Conservation (phyloP, 352 stramenopile species). For the Pythium pyrilobum region DNA sequence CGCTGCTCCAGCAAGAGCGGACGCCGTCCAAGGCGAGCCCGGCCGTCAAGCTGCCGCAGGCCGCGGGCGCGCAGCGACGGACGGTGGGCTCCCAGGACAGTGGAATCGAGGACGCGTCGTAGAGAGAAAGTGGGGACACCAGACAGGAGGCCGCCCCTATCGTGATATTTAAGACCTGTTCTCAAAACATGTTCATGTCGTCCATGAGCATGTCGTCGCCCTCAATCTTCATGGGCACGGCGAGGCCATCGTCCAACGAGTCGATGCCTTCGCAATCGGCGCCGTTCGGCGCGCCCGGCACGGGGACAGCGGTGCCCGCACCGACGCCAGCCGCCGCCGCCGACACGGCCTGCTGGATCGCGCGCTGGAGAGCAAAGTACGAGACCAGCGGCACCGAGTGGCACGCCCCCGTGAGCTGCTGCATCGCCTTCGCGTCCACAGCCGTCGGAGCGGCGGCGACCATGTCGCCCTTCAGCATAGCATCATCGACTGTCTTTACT, state of each 20-base stretch:
- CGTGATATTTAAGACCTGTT: slow-evolving; percentile 8
- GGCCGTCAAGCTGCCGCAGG: slow-evolving; percentile 41
- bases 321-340: slow-evolving; percentile 2
- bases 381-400: slow-evolving; percentile 76
- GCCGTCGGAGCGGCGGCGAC: slow-evolving; percentile 16
- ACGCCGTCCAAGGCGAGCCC: slow-evolving; percentile 32
- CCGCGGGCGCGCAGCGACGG: slow-evolving; percentile 24
- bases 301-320: too few relatives aligned
- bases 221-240: slow-evolving; percentile 77
- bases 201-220: slow-evolving; percentile 80
- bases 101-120: not conserved
- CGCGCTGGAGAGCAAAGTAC: slow-evolving; percentile 70
- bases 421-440: slow-evolving; percentile 35
- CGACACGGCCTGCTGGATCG: slow-evolving; percentile 7
- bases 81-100: slow-evolving; percentile 6
- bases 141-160: not conserved
- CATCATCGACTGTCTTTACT: slow-evolving; percentile 50
- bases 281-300: slow-evolving; percentile 17
- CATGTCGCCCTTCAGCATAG: slow-evolving; percentile 16
- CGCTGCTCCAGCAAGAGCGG: slow-evolving; percentile 38
- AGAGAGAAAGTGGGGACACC: slow-evolving; percentile 2
- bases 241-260: slow-evolving; percentile 65
- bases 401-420: slow-evolving; percentile 46
- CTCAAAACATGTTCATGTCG: slow-evolving; percentile 83
- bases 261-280: slow-evolving; percentile 76